phyloP scores from a whole-genome alignment of 2,329 filamentous ascomycete species.

The Akanthomyces muscarius region DNA sequence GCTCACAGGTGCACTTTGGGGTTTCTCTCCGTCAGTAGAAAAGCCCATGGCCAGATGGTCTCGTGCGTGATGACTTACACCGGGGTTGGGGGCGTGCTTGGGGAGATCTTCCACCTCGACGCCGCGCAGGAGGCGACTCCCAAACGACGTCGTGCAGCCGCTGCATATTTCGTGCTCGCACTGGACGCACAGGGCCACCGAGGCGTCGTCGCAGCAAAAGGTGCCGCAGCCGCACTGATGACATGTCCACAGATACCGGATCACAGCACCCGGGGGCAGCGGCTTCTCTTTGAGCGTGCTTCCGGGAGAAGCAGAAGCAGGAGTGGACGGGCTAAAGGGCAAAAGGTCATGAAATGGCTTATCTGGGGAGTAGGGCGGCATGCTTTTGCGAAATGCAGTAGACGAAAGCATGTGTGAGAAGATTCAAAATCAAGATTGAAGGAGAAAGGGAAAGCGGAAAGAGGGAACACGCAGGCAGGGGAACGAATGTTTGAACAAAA shows the following conservation, averaged over 20 bases:
- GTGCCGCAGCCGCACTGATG: constrained; percentile 12
- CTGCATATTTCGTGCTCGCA: constrained; percentile 7
- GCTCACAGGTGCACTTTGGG: constrained; percentile 1
- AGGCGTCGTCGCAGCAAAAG: constrained; percentile 3
- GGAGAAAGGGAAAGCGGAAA: not conserved
- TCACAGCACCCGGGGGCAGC: not conserved
- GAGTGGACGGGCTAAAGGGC: not conserved
- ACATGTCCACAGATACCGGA: constrained; percentile 12
- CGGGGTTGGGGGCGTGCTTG: not conserved
- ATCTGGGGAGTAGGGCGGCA: not conserved
- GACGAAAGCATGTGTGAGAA: not conserved
- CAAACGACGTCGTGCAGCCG: not conserved
- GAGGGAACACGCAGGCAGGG: not conserved
- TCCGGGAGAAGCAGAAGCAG: not conserved
- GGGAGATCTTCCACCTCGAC: not conserved
- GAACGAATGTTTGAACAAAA: not conserved
- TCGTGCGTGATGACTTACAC: not conserved
- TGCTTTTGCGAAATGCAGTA: not conserved
- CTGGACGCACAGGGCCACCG: constrained; percentile 5
- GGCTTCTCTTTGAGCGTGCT: not conserved
- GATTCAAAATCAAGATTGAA: not conserved
- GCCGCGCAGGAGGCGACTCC: not conserved
- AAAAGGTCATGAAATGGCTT: not conserved
- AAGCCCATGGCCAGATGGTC: not conserved
- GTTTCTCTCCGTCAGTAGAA: not conserved